Percentiles rank a stretch among this genome's conserved stretches.
phyloP scores from a whole-genome alignment of 23 red algal species.

The Cyanidiococcus yangmingshanensis region DNA sequence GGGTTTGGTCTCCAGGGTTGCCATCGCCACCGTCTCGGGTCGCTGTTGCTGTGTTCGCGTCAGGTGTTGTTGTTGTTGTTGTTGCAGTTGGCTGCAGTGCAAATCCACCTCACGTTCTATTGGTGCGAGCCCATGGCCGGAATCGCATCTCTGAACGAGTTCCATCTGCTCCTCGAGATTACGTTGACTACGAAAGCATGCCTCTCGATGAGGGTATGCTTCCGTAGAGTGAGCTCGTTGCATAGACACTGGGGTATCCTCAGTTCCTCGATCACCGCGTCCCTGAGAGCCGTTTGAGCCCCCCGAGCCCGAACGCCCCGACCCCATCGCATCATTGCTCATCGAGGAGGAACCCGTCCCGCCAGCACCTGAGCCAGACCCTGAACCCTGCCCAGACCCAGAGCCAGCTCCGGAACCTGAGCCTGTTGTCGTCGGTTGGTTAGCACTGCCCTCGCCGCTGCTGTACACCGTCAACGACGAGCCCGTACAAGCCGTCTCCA shows the following conservation, averaged over 20 bases:
- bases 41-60: too few species aligned
- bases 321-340: slow-evolving; percentile 6
- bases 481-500: background rate
- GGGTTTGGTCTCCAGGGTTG: too few species aligned
- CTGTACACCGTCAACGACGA: slow-evolving; percentile 13
- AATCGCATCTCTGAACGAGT: background rate
- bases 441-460: background rate
- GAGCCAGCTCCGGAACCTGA: background rate
- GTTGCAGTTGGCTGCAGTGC: too few species aligned
- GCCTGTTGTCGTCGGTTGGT: background rate
- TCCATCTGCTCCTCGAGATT: background rate
- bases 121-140: too few species aligned
- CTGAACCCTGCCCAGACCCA: background rate
- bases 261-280: background rate
- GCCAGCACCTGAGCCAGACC: background rate
- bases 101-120: too few species aligned
- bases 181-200: background rate
- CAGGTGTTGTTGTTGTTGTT: too few species aligned
- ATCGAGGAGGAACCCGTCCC: slow-evolving; percentile 3
- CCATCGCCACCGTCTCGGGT: too few species aligned
- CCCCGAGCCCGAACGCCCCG: background rate
- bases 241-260: slow-evolving; percentile 1
- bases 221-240: background rate
- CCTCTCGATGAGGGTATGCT: background rate
- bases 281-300: background rate